Conservation (phyloP, 2,329 filamentous ascomycete species). For the Phialocephala sp. region DNA sequence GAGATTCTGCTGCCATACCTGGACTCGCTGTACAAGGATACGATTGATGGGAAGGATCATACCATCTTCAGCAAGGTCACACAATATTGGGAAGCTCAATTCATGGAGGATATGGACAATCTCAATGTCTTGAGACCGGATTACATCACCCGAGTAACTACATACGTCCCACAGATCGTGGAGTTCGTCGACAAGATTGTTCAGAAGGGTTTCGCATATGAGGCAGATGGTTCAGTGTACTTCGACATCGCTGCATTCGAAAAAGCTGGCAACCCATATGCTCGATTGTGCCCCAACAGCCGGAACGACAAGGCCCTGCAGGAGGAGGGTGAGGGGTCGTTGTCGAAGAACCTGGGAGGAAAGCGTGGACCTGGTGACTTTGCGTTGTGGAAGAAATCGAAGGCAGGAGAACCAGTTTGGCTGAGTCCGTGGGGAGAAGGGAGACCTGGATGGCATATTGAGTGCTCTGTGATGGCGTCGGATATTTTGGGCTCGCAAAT, state of each 20-base stretch:
- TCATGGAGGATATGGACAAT: constrained; percentile 84
- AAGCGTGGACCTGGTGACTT: constrained; percentile 87
- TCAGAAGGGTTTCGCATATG: constrained; percentile 85
- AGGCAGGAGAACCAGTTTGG: constrained; percentile 92
- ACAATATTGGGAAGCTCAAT: constrained; percentile 83
- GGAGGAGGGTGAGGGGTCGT: constrained; percentile 87
- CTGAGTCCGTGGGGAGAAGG: constrained; percentile 85
- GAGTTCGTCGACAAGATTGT: constrained; percentile 71
- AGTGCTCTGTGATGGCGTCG: constrained; percentile 95
- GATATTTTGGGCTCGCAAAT: constrained; percentile 83
- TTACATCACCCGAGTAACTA: constrained; percentile 85
- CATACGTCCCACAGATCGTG: constrained; percentile 88
- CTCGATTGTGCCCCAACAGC: constrained; percentile 83
- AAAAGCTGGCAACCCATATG: constrained; percentile 82
- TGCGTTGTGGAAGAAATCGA: constrained; percentile 91
- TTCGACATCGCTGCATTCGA: constrained; percentile 92
- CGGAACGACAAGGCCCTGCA: constrained; percentile 81
- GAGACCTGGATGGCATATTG: constrained; percentile 94
- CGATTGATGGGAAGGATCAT: constrained; percentile 65
- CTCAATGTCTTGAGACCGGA: constrained; percentile 86
- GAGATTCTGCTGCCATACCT: constrained; percentile 82
- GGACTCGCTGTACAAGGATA: constrained; percentile 70
- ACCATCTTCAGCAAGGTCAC: constrained; percentile 87
- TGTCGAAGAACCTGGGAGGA: constrained; percentile 64
- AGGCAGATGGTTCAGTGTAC: constrained; percentile 84